Conservation (phyloP, 345 rosid genomes). For the Punica granatum region DNA sequence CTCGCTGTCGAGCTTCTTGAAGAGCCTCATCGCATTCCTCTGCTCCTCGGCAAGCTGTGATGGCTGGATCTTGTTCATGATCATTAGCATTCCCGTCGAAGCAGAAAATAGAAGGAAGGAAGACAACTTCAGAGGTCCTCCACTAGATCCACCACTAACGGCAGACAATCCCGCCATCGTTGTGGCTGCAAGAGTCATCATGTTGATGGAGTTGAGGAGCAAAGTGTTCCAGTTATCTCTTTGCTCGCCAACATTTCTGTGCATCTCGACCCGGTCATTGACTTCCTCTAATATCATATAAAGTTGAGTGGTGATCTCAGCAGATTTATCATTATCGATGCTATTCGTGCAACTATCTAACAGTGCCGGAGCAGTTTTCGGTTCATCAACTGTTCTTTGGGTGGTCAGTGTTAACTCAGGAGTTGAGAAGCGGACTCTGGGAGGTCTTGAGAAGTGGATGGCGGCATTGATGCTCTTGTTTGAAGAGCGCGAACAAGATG, state of each 20-base stretch:
- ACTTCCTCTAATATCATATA: slow-evolving; percentile 45
- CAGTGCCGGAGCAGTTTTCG: neutral
- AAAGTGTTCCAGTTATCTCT: slow-evolving; percentile 61
- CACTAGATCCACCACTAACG: slow-evolving; percentile 7
- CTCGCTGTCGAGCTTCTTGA: slow-evolving; percentile 27
- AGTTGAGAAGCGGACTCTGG: neutral
- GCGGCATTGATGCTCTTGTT: slow-evolving; percentile 5
- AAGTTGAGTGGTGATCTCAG: slow-evolving; percentile 20
- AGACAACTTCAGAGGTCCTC: slow-evolving; percentile 36
- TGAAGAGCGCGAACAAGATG: neutral
- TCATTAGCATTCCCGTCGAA: slow-evolving; percentile 27
- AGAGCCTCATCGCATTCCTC: slow-evolving; percentile 34
- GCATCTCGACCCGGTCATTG: slow-evolving; percentile 67
- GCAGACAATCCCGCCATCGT: slow-evolving; percentile 48
- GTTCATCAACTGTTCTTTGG: neutral
- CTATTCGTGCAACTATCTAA: too few relatives aligned
- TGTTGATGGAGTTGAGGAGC: slow-evolving; percentile 55
- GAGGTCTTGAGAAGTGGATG: slow-evolving; percentile 9
- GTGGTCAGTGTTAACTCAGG: neutral
- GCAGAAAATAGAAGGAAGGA: slow-evolving; percentile 34
- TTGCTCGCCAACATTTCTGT: slow-evolving; percentile 54
- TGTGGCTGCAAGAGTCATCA: slow-evolving; percentile 55
- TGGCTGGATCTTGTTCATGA: slow-evolving; percentile 57
- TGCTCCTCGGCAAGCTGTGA: slow-evolving; percentile 56
- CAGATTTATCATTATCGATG: neutral